Evolutionary conservation across 1,284 basidiomycete species (phyloP), one percentile per base, ranked within the genome.

Genomic region (Ceratobasidium sp.): DNA sequence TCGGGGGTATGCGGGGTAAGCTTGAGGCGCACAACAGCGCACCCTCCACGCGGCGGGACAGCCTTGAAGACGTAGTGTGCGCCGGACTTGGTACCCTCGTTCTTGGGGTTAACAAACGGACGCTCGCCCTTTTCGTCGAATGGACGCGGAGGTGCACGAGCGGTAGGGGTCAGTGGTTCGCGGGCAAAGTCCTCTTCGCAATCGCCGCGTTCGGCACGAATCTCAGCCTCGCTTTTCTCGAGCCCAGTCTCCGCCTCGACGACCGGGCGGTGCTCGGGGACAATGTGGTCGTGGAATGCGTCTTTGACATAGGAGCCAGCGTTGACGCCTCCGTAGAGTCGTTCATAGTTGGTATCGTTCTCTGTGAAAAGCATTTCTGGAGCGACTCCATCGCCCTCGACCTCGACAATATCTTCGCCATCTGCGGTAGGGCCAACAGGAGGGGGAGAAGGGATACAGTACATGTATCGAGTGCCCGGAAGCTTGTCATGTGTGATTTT

Each of bases 281-380:
- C 90, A 81, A 98, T 93, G 81, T 98, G 93, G 81, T 98, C 96
- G 81, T 99, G 96, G 87, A 99, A 98, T n/a, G 92, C 96, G 80
- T 99, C 97, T 84, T 99, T 99, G 79, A 94, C 93, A 81, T 91
- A 96, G 1, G 88, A 87, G 0, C 89, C 90, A 74, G 88, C 85
- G 84, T 98, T 98, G 78, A 89, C 84, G 29, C 94, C 96, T 43
- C 91, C 91, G 82, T 98, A 99, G 41, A 99, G 86, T 75, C 97
- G 89, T 80, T 89, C 88, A 81, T 92, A 97, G 86, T 99, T 99
- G 77, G 96, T 98, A 81, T 98, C 94, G 83, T 98, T 99, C 81
- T 98, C 95, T 11, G 94, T 96, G 82, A 98, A 98, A 19, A 98
- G 82, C 48, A 98, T 84, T 19, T 93, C 89, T 0, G 96, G 95